Evolutionary conservation across 164 flowering plant species (phyloP).

Genomic region (Nymphaea thermarum): DNA sequence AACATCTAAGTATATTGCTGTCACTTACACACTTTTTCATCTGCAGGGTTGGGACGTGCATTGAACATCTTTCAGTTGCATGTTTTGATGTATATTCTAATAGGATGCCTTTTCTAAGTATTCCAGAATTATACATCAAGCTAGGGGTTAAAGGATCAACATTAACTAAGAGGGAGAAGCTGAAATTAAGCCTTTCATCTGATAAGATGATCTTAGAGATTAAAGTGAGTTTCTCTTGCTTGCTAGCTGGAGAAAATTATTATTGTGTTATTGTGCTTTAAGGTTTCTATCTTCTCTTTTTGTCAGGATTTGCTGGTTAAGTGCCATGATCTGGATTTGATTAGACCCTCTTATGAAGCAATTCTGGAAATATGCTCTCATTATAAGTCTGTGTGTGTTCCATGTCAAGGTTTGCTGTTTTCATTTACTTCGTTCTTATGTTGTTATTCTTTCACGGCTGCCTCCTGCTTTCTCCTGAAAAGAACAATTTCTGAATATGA

Average conservation of each 20-base stretch:
- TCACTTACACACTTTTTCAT: too few species aligned
- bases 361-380: constrained; percentile 25
- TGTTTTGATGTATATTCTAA: constrained; percentile 44
- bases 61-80: constrained; percentile 26
- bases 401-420: constrained; percentile 38
- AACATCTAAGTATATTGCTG: not conserved
- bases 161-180: constrained; percentile 5
- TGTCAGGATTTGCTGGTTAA: constrained; percentile 32
- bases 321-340: constrained; percentile 29
- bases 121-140: constrained; percentile 23
- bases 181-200: constrained; percentile 18
- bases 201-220: constrained; percentile 25
- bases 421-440: too few species aligned
- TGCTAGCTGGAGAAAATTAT: not conserved
- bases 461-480: not conserved
- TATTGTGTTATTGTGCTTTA: not conserved
- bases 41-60: constrained; percentile 39
- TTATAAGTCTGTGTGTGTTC: constrained; percentile 26
- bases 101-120: constrained; percentile 25
- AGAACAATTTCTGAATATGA: constrained; percentile 1
- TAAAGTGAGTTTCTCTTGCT: constrained; percentile 21
- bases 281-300: not conserved
- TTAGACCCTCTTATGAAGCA: constrained; percentile 45
- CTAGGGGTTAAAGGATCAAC: constrained; percentile 5
- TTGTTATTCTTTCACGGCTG: not conserved